Evolutionary conservation across 192 early-diverging fungal genomes (phyloP).

Genomic region (Dissophora ornata): DNA sequence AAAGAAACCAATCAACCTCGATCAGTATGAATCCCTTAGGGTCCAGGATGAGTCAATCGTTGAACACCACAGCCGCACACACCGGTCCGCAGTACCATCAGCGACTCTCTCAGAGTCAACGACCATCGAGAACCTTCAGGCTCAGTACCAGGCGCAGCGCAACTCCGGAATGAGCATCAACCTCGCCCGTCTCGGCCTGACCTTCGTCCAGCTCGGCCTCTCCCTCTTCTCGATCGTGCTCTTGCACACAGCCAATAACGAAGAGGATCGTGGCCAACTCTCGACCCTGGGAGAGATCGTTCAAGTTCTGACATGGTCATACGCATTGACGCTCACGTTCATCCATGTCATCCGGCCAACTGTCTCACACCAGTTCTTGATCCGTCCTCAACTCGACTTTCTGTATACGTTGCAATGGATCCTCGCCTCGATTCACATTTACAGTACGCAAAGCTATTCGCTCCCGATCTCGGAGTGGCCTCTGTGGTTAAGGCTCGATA

Average conservation of each 20-base stretch:
- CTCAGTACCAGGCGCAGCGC: conserved; percentile 35
- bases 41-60: not conserved
- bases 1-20: conserved; percentile 33
- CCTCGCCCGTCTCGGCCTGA: conserved; percentile 23
- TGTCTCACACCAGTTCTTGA: conserved; percentile 24
- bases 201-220: conserved; percentile 17
- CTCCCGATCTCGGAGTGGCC: conserved; percentile 11
- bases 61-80: not conserved
- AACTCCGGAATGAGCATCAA: conserved; percentile 29
- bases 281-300: conserved; percentile 2
- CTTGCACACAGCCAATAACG: not conserved
- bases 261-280: not conserved
- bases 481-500: conserved; percentile 16
- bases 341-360: conserved; percentile 18
- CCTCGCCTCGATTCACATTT: conserved; percentile 10
- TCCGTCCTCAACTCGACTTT: conserved; percentile 31
- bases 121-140: conserved; percentile 16
- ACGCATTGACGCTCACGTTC: conserved; percentile 23
- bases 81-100: not conserved
- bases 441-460: not conserved
- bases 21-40: conserved; percentile 28
- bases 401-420: conserved; percentile 18
- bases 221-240: conserved; percentile 11
- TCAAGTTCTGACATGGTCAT: conserved; percentile 22
- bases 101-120: conserved; percentile 5